Evolutionary conservation across 1,284 basidiomycete genomes (phyloP), one percentile per base, ranked within the genome.

Genomic region (Naganishia liquefaciens): DNA sequence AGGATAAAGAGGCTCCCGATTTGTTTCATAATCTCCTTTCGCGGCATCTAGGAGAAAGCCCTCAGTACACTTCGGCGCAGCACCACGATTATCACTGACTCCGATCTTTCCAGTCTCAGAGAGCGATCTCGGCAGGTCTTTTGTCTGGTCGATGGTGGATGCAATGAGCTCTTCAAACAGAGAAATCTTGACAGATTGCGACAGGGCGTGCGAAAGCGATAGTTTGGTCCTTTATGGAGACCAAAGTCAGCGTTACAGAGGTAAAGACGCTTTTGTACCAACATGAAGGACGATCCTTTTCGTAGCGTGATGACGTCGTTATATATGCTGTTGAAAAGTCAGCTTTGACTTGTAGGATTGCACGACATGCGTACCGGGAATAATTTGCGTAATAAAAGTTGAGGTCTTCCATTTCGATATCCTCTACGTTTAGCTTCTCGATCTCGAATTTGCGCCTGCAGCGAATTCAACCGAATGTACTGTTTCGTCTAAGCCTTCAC

Each of bases 331-430:
- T 9, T 37, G 33, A 13, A 37, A 3, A 13, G 33, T 37, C 33
- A 37, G 33, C 33, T 37, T 37, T 7, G 33, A 37, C 2, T 7
- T 9, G 13, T 37, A 9, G 27, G 66, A 63, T 33, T 63, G 27
- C 60, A 58, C 67, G n/a, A 21, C 61, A 44, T 28, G 72, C 84
- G 68, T 76, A 90, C 91, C 91, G 86, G 76, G 90, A 93, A 76
- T 97, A 97, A 76, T 95, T 93, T 19, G 93, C 93, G 73, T 95
- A 93, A 74, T 98, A 98, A 79, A 89, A 97, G 77, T 96, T 96
- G 51, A 98, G 82, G 74, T 98, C 94, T 81, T 97, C 94, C 87
- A 91, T 93, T 79, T 98, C 93, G 21, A 93, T 82, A 70, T 89
- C 88, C 58, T 93, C 88, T 13, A 88, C 82, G 54, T 86, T 90